Percentiles rank a stretch among this genome's conserved stretches.
Conservation (phyloP, 2,329 filamentous ascomycete species). For the Mariannaea elegans region DNA sequence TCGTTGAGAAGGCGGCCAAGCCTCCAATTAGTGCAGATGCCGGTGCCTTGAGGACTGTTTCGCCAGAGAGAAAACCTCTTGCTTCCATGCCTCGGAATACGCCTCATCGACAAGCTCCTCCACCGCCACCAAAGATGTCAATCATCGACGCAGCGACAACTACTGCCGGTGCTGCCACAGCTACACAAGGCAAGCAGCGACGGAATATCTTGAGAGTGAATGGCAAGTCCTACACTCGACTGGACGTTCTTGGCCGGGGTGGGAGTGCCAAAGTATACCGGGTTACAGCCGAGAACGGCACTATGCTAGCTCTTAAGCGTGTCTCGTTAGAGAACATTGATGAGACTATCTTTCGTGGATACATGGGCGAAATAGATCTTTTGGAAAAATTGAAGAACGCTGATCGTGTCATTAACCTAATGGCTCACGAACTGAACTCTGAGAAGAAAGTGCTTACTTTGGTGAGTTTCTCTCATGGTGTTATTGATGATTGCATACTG, state of each 20-base stretch:
- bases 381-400: constrained; percentile 83
- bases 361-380: constrained; percentile 94
- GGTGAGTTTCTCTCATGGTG: constrained; percentile 58
- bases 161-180: constrained; percentile 80
- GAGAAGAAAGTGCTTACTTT: constrained; percentile 90
- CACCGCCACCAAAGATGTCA: constrained; percentile 94
- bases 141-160: constrained; percentile 91
- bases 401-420: constrained; percentile 88
- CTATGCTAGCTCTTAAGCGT: constrained; percentile 92
- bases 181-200: constrained; percentile 77
- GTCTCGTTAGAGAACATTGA: constrained; percentile 93
- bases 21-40: constrained; percentile 59
- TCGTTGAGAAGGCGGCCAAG: constrained; percentile 65
- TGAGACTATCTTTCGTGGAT: constrained; percentile 82
- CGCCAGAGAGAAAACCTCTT: constrained; percentile 66
- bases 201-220: constrained; percentile 89
- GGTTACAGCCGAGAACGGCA: constrained; percentile 96
- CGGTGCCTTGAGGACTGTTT: constrained; percentile 49
- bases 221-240: constrained; percentile 86
- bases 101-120: constrained; percentile 79
- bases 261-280: constrained; percentile 95
- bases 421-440: constrained; percentile 92
- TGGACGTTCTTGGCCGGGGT: constrained; percentile 90
- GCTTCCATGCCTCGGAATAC: constrained; percentile 69
- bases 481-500: constrained; percentile 20